Conservation (phyloP, 2,329 filamentous ascomycete genomes). For the Fusarium duplospermum region DNA sequence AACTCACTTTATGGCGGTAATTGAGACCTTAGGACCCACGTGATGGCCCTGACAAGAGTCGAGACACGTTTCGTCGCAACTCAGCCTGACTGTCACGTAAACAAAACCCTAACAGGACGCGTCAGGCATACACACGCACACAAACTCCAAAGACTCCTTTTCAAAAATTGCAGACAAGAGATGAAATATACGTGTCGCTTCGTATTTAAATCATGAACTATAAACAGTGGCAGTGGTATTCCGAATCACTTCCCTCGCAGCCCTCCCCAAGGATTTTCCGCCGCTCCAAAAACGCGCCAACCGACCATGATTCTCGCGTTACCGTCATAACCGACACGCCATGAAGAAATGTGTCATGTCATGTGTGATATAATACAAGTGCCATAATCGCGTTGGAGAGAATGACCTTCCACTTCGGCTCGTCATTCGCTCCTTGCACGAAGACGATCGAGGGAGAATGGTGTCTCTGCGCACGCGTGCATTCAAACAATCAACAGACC, state of each 20-base stretch:
- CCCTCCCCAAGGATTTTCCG: slow-evolving; percentile 30
- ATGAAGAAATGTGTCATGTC: slow-evolving; percentile 33
- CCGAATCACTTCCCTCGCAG: slow-evolving; percentile 20
- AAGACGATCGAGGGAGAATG: slow-evolving; percentile 34
- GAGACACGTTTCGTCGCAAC: slow-evolving; percentile 36
- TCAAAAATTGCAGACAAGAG: background rate
- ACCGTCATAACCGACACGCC: slow-evolving; percentile 31
- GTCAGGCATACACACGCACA: slow-evolving; percentile 19
- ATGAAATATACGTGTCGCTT: slow-evolving; percentile 5
- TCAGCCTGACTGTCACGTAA: slow-evolving; percentile 26
- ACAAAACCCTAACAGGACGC: slow-evolving; percentile 42
- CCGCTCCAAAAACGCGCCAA: slow-evolving; percentile 24
- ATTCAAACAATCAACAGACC: slow-evolving; percentile 40
- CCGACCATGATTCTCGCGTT: slow-evolving; percentile 26
- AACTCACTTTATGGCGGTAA: background rate
- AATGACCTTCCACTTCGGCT: slow-evolving; percentile 32
- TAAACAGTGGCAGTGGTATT: slow-evolving; percentile 43
- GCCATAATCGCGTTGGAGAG: slow-evolving; percentile 34
- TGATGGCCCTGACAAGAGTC: slow-evolving; percentile 35
- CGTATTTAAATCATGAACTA: slow-evolving; percentile 20
- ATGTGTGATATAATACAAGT: slow-evolving; percentile 41
- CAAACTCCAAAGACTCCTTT: background rate
- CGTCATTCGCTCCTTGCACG: slow-evolving; percentile 31
- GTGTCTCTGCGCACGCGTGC: slow-evolving; percentile 34
- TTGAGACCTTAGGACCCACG: slow-evolving; percentile 31